Percentiles rank a stretch among this genome's conserved stretches.
These are phyloP conservation scores for Barbatosphaeria neglecta DNA, from an alignment of 495 filamentous ascomycete species.

Conservation along the genomic window DNA sequence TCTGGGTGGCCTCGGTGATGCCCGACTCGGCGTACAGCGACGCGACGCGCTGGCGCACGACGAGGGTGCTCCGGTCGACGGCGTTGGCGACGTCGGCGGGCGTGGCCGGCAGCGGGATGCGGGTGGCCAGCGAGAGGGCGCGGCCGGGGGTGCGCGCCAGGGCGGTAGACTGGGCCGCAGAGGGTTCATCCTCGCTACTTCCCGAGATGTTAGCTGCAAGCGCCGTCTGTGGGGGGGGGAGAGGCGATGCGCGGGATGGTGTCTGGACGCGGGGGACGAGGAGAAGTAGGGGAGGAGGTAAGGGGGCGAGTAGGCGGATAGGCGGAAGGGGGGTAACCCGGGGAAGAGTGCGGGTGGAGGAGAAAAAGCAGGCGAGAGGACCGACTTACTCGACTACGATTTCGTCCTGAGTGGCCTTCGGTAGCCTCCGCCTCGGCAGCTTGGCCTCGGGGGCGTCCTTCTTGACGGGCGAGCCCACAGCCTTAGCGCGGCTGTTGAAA, in stretches of 20 bases:
- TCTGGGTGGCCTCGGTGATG: slow-evolving; percentile 43
- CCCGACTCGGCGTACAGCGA: slow-evolving; percentile 37
- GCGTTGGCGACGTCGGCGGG: slow-evolving; percentile 73
- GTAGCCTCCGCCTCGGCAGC: slow-evolving; percentile 29
- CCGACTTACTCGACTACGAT: slow-evolving; percentile 28
- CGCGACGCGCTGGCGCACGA: slow-evolving; percentile 42
- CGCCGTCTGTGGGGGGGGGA: too few species aligned
- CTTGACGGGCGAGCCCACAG: slow-evolving; percentile 64
- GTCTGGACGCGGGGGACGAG: too few species aligned
- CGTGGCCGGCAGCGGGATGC: slow-evolving; percentile 63
- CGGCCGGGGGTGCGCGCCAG: slow-evolving; percentile 47
- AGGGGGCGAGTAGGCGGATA: too few species aligned
- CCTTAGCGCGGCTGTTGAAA: slow-evolving; percentile 53
- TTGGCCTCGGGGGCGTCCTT: slow-evolving; percentile 40
- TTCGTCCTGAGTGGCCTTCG: slow-evolving; percentile 36
- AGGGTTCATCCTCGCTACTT: slow-evolving; percentile 16
- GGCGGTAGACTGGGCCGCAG: slow-evolving; percentile 24
- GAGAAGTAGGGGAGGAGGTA: too few species aligned
- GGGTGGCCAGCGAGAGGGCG: slow-evolving; percentile 37
- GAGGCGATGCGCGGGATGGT: too few species aligned
- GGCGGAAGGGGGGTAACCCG: too few species aligned
- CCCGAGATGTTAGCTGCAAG: too few species aligned
- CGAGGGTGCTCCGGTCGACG: slow-evolving; percentile 63
- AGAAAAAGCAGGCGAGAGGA: too few species aligned
- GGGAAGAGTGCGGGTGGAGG: too few species aligned